phyloP scores from a whole-genome alignment of 2,329 filamentous ascomycete genomes.

The Claviceps fusiformis region DNA sequence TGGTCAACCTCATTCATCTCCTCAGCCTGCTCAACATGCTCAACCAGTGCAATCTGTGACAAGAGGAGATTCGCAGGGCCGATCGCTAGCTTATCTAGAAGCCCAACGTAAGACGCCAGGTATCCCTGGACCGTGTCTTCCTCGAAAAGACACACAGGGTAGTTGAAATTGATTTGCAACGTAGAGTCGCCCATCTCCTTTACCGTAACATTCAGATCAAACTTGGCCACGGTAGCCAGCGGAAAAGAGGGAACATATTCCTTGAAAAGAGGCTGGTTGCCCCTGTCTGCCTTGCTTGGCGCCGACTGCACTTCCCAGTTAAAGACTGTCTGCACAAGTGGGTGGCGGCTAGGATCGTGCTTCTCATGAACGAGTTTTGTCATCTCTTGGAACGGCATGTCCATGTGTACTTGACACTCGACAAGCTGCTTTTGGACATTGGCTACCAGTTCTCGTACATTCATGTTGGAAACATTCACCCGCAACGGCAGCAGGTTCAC shows the following conservation, averaged over 20 bases:
- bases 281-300: too few relatives aligned
- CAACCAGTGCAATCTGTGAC: background rate
- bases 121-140: background rate
- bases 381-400: slow-evolving; percentile 1
- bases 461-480: background rate
- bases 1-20: too few relatives aligned
- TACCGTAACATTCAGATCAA: background rate
- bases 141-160: background rate
- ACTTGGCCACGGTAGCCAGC: background rate
- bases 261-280: background rate
- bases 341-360: slow-evolving; percentile 1
- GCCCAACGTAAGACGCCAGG: background rate
- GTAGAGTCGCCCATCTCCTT: background rate
- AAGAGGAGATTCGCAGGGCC: background rate
- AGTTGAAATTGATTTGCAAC: background rate
- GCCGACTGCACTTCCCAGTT: background rate
- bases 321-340: background rate
- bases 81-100: background rate
- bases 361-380: background rate
- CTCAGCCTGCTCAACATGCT: background rate
- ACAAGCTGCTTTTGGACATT: background rate
- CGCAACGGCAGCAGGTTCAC: background rate
- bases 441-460: background rate
- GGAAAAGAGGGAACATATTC: background rate
- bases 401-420: background rate